phyloP scores from a whole-genome alignment of 2,329 filamentous ascomycete genomes.

The Penicillium vulpinum region DNA sequence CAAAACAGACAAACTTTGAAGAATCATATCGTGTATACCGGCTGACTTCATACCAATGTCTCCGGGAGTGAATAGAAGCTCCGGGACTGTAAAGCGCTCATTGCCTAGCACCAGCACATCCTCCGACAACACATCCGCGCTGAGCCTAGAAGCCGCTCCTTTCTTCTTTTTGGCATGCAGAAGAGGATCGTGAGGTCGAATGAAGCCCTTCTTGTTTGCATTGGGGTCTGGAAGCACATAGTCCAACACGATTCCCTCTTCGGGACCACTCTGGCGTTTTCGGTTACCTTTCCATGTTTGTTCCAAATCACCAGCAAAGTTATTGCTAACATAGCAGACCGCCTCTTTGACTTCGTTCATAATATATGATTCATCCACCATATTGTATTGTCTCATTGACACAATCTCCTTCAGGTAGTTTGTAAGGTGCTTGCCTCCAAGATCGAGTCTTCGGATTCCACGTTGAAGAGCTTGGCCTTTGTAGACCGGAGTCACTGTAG shows the following conservation, averaged over 20 bases:
- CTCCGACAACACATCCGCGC: constrained; percentile 58
- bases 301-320: constrained; percentile 78
- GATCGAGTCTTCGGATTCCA: constrained; percentile 79
- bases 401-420: constrained; percentile 90
- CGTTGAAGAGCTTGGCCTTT: constrained; percentile 76
- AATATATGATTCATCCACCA: constrained; percentile 89
- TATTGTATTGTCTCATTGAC: constrained; percentile 88
- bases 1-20: constrained; percentile 72
- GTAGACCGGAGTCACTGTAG: constrained; percentile 83
- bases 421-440: constrained; percentile 90
- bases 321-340: constrained; percentile 75
- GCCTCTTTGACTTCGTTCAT: constrained; percentile 96
- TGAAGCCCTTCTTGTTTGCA: constrained; percentile 62
- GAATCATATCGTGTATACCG: constrained; percentile 77
- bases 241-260: constrained; percentile 69
- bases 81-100: constrained; percentile 86
- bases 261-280: constrained; percentile 31
- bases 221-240: constrained; percentile 87
- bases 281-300: constrained; percentile 77
- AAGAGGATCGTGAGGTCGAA: constrained; percentile 74
- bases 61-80: constrained; percentile 81
- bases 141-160: constrained; percentile 48
- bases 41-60: constrained; percentile 84
- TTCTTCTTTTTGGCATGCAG: constrained; percentile 56
- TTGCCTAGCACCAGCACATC: constrained; percentile 86